phyloP scores from a whole-genome alignment of 192 early-diverging fungal genomes.

The Coemansia sp. region DNA sequence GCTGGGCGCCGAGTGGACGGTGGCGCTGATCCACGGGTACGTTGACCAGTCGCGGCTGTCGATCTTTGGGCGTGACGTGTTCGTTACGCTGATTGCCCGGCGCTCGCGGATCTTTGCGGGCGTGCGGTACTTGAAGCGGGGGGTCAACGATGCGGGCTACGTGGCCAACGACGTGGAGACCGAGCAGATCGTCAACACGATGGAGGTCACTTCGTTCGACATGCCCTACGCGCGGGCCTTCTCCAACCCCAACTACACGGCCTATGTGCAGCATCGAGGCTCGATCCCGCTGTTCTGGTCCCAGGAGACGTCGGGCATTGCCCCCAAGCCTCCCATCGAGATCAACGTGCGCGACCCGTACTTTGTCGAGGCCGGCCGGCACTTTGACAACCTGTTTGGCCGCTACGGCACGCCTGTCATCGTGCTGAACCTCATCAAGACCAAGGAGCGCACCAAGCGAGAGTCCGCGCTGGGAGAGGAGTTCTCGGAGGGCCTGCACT shows the following conservation, averaged over 20 bases:
- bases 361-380: slow-evolving; percentile 84
- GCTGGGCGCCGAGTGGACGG: slow-evolving; percentile 40
- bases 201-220: slow-evolving; percentile 85
- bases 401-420: slow-evolving; percentile 92
- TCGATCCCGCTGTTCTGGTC: slow-evolving; percentile 96
- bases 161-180: slow-evolving; percentile 99
- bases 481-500: slow-evolving; percentile 74
- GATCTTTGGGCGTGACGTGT: slow-evolving; percentile 87
- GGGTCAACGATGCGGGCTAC: slow-evolving; percentile 91
- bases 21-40: slow-evolving; percentile 84
- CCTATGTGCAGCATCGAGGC: slow-evolving; percentile 96
- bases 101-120: slow-evolving; percentile 94
- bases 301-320: slow-evolving; percentile 88
- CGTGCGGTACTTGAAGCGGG: slow-evolving; percentile 92
- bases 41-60: slow-evolving; percentile 95
- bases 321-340: slow-evolving; percentile 92
- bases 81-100: slow-evolving; percentile 90
- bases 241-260: slow-evolving; percentile 75
- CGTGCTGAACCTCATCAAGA: slow-evolving; percentile 94
- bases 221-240: slow-evolving; percentile 52
- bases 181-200: slow-evolving; percentile 94
- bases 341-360: slow-evolving; percentile 90
- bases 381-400: slow-evolving; percentile 89
- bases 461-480: slow-evolving; percentile 86
- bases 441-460: slow-evolving; percentile 84